Percentiles rank a stretch among this genome's conserved stretches.
phyloP scores from a whole-genome alignment of 2,329 filamentous ascomycete species.

The Botrytis paeoniae region DNA sequence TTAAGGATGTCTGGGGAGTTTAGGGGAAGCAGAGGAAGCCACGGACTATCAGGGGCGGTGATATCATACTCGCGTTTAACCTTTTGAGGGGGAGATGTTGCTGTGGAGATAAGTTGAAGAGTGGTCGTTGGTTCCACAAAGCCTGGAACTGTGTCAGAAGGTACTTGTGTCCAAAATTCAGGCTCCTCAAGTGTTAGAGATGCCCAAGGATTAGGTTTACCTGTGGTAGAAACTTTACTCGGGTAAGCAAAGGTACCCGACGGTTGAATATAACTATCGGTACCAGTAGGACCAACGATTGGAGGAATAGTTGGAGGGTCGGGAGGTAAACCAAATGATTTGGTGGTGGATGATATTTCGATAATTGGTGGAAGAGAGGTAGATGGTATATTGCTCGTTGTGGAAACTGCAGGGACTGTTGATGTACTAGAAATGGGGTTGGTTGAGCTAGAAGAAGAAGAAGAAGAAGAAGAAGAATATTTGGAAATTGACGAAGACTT shows the following conservation, averaged over 20 bases:
- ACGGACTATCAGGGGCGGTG: background rate
- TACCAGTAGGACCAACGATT: background rate
- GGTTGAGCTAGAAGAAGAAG: background rate
- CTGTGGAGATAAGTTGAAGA: background rate
- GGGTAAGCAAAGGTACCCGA: background rate
- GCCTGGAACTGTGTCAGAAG: background rate
- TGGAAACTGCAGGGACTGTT: background rate
- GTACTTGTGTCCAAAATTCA: background rate
- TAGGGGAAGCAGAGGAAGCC: background rate
- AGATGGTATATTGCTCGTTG: background rate
- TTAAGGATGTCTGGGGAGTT: background rate
- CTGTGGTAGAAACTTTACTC: background rate
- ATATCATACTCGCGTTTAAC: slow-evolving; percentile 1
- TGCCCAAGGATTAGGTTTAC: background rate
- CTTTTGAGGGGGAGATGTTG: background rate
- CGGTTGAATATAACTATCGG: background rate
- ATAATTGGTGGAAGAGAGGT: background rate
- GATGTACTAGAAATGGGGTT: background rate
- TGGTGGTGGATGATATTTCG: background rate
- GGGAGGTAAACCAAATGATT: background rate
- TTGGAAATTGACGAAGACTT: background rate
- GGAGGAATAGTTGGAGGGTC: slow-evolving; percentile 5
- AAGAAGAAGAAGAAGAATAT: background rate
- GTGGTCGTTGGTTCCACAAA: background rate
- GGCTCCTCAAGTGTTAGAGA: background rate